Base-by-base conservation (phyloP, 305 asterid species). In the Solanum hybrid region DNA sequence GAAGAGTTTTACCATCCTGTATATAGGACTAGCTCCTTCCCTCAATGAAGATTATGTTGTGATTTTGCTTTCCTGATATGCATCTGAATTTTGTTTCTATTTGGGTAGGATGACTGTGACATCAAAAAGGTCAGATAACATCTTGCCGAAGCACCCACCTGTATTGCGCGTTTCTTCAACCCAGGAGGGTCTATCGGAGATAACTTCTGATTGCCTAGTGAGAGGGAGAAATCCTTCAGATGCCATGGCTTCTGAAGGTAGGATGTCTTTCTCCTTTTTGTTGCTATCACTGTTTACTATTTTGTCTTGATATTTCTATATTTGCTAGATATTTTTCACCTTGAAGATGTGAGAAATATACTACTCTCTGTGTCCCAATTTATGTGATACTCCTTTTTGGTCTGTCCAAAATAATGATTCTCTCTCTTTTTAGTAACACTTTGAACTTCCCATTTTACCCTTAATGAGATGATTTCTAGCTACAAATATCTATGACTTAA, bases 131-230 rank as follows among this genome's bases (percentile, higher is more conserved):
- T 93, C 94, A 14, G 98, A 97, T 89, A 96, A 94, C 91, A 93
- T 95, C 88, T 94, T 95, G 94, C 94, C 95, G 92, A 95, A 97
- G 91, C 98, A 97, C 79, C 99, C 98, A 37, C 97, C 98, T 22
- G 96, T 93, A 45, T 88, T 98, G 78, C 95, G 95, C 83, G 92
- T 93, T 39, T 92, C 94, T 83, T 94, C 98, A 84, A 94, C 95
- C 89, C 96, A 93, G 90, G 99, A 95, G 72, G 96, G 93, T 27
- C 91, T 95, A 86, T 92, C 95, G 39, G 98, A 96, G 89, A 88
- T 91, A 89, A 91, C 90, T 89, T 92, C 92, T 89, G 97, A 93
- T 89, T 76, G 92, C 17, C 89, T 90, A 10, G 70, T 87, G 32
- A 93, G 97, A 91, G 95, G 95, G 86, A 95, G 93, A 92, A 93